A percentile compares a stretch with the other conserved stretches of the same genome.
Conservation (phyloP, 495 filamentous ascomycete genomes). For the Lasiosphaeriaceae sp. region DNA sequence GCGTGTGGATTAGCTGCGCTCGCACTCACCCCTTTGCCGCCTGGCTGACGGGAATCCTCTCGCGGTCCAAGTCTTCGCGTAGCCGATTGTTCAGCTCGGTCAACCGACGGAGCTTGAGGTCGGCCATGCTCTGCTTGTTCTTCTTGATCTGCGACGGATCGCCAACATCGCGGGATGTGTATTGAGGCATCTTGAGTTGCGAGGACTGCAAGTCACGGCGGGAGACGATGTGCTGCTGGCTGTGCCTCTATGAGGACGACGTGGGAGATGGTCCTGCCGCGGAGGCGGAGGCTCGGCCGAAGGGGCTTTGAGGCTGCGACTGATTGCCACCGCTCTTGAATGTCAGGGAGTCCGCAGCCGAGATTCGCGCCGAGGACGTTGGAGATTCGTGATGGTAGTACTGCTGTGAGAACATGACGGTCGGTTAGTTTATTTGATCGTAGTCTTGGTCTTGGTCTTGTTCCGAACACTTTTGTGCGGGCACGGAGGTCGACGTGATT, state of each 20-base stretch:
- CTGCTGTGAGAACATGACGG: conserved; percentile 16
- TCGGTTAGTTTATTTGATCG: conserved; percentile 22
- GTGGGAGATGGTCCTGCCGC: conserved; percentile 20
- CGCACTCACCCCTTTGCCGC: conserved; percentile 76
- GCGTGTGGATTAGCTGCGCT: not conserved
- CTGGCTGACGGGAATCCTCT: conserved; percentile 91
- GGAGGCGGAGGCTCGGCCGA: conserved; percentile 13
- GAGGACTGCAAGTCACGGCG: not conserved
- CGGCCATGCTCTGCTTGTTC: conserved; percentile 99
- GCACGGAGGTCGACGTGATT: too few relatives aligned
- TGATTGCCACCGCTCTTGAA: conserved; percentile 13
- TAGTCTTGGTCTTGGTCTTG: not conserved
- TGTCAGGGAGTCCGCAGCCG: conserved; percentile 12
- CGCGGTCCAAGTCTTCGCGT: conserved; percentile 90
- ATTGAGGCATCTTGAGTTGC: conserved; percentile 47
- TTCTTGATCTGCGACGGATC: conserved; percentile 73
- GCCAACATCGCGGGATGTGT: conserved; percentile 53
- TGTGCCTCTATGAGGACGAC: conserved; percentile 9
- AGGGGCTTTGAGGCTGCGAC: conserved; percentile 17
- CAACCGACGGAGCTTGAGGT: conserved; percentile 91
- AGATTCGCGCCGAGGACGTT: conserved; percentile 13
- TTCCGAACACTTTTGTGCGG: not conserved
- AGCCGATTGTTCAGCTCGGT: conserved; percentile 94
- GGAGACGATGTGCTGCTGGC: not conserved
- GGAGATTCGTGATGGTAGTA: conserved; percentile 5